phyloP scores from a whole-genome alignment of 2,329 filamentous ascomycete species.

The Aspergillus vadensis region DNA sequence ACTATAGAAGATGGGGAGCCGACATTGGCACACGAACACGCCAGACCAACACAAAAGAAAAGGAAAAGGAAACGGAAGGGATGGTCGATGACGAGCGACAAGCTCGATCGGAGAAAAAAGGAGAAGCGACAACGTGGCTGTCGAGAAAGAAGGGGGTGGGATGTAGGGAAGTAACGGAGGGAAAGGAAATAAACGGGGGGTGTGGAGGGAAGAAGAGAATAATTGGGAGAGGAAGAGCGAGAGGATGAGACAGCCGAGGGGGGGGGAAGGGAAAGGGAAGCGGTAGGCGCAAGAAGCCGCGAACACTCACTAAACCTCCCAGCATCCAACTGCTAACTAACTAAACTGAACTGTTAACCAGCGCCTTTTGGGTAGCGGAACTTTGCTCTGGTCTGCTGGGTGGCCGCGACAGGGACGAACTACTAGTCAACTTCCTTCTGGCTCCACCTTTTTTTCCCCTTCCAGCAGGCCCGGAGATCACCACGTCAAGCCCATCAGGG shows the following conservation, averaged over 20 bases:
- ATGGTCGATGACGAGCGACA: constrained; percentile 23
- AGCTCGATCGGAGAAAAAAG: constrained; percentile 22
- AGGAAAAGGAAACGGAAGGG: constrained; percentile 21
- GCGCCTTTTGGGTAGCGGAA: no score
- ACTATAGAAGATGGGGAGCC: constrained; percentile 17
- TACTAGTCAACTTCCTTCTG: not conserved
- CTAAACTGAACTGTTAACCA: no score
- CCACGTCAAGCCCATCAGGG: constrained; percentile 1
- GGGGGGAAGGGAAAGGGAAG: constrained; percentile 3
- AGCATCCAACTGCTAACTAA: no score
- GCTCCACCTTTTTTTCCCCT: not conserved
- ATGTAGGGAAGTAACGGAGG: constrained; percentile 14
- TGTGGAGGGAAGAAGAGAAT: constrained; percentile 11
- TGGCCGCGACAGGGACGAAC: not conserved
- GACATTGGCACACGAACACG: constrained; percentile 29
- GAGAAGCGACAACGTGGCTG: constrained; percentile 11
- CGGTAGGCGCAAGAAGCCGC: constrained; percentile 5
- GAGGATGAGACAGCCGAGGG: constrained; percentile 16
- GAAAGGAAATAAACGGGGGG: constrained; percentile 21
- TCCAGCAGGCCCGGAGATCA: not conserved
- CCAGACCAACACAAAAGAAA: constrained; percentile 33
- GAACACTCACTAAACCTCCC: not conserved
- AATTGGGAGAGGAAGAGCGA: constrained; percentile 15
- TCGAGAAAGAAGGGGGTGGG: constrained; percentile 10
- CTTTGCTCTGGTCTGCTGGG: no score